Percentiles rank a stretch among this genome's conserved stretches.
Evolutionary conservation across 1,284 basidiomycete genomes (phyloP).

Genomic region (Cryptococcus jaspeensis): DNA sequence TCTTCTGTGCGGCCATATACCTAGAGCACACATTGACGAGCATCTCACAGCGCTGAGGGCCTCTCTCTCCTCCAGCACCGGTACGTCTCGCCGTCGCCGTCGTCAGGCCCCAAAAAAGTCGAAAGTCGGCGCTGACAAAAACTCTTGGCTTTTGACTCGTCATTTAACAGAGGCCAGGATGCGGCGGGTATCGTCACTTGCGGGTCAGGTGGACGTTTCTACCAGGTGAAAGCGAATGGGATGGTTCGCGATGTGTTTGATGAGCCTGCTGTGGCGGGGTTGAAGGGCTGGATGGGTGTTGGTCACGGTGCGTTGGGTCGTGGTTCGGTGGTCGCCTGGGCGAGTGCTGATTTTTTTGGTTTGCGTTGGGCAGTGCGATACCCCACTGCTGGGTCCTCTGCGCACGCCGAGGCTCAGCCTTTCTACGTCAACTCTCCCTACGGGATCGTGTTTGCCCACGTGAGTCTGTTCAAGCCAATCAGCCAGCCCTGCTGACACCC

Average conservation of each 20-base stretch:
- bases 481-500: constrained; percentile 11
- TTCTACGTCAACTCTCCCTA: constrained; percentile 98
- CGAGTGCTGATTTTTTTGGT: background rate
- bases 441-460: constrained; percentile 97
- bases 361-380: constrained; percentile 69
- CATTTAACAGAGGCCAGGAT: constrained; percentile 71
- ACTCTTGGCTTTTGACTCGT: constrained; percentile 1
- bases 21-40: background rate
- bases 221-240: constrained; percentile 99
- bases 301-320: constrained; percentile 73
- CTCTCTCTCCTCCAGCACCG: constrained; percentile 88
- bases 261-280: constrained; percentile 67
- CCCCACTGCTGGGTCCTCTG: constrained; percentile 95
- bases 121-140: background rate
- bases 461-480: constrained; percentile 53
- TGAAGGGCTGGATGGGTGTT: constrained; percentile 94
- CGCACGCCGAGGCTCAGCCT: constrained; percentile 97
- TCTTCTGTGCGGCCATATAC: too few species aligned
- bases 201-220: constrained; percentile 90
- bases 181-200: constrained; percentile 98
- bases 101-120: background rate
- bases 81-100: constrained; percentile 23
- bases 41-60: constrained; percentile 62
- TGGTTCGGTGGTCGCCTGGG: constrained; percentile 1
- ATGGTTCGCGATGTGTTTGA: constrained; percentile 99